Base-by-base conservation (phyloP, 2,329 filamentous ascomycete genomes). In the Cladobotryum mycophilum region DNA sequence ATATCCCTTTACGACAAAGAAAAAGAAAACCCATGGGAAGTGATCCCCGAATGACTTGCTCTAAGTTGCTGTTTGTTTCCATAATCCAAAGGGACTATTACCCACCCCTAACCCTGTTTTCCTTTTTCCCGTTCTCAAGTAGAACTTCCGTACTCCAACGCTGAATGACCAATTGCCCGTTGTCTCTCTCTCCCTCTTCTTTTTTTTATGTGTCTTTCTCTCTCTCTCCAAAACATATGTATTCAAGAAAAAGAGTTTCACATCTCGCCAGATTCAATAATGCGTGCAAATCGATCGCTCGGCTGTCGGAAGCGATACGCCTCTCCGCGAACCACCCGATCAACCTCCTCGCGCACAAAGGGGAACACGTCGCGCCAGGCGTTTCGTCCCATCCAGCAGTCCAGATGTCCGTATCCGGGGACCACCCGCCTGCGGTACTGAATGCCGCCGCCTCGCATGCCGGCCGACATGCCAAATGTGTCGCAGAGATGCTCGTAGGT, bases 311-410 rank as follows among this genome's bases (percentile, higher is more conserved):
- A 53, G 34, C 12, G 45, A 45, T 53, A 51, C n/a, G 48, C 41
- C 48, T 53, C 48, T 6, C 52, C 52, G 12, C 52, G 52, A 11
- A 59, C 48, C 1, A 82, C 76, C 9, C 76, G 70, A 56, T 82
- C 78, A 1, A 81, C 68, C 63, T 81, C 76, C 58, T 76, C 72
- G 30, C 74, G 61, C 8, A 84, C 69, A 46, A 78, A 70, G 0
- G 80, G 80, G 58, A 76, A 84, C 25, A 84, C 76, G 59, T 84
- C 81, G 60, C 70, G 75, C 70, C 76, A 80, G 3, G 79, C 77
- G 49, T 78, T 74, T 41, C 75, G 70, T 4, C 80, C 79, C 76
- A 83, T 83, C 78, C 78, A 83, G 59, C 76, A 76, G 67, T 84
- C 80, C 37, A 83, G 63, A 60, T 84, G 80, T 3, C 80, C 79